Conservation (phyloP, 768 basidiomycete genomes). For the Hypsizygus marmoreus region DNA sequence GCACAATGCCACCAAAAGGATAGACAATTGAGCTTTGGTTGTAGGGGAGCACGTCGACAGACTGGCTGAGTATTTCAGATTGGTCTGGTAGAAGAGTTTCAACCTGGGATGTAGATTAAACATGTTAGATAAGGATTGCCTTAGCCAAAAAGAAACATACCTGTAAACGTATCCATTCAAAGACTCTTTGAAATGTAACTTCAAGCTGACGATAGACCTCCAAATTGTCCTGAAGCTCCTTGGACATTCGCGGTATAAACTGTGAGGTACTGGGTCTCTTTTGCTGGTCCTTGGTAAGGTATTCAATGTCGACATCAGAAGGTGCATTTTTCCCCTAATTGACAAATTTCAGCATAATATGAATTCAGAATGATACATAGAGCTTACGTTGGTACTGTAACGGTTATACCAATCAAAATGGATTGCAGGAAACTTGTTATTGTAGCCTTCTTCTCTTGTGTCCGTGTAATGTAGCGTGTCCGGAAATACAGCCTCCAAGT, state of each 20-base stretch:
- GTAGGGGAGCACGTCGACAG: neutral
- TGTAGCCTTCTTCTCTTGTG: too few species aligned
- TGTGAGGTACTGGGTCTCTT: neutral
- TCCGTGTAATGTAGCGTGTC: too few species aligned
- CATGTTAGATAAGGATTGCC: too few species aligned
- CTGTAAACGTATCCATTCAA: conserved; percentile 1
- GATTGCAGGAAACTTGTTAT: too few species aligned
- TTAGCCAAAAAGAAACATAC: too few species aligned
- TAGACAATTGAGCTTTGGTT: conserved; percentile 10
- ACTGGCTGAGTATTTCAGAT: neutral
- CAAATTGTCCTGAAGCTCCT: neutral
- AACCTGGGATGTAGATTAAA: too few species aligned
- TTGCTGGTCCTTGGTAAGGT: neutral
- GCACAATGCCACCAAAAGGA: conserved; percentile 24
- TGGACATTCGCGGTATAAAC: neutral
- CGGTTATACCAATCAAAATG: too few species aligned
- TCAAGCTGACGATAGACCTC: neutral
- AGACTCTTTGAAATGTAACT: conserved; percentile 1
- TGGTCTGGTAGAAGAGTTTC: too few species aligned
- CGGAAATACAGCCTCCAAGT: too few species aligned
- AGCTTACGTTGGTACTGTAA: too few species aligned
- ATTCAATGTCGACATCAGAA: neutral
- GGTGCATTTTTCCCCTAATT: neutral
- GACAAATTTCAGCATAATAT: too few species aligned
- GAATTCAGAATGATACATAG: too few species aligned